These are phyloP conservation scores for Conticribra weissflogii DNA, from an alignment of 108 stramenopile species.

Conservation along the genomic window DNA sequence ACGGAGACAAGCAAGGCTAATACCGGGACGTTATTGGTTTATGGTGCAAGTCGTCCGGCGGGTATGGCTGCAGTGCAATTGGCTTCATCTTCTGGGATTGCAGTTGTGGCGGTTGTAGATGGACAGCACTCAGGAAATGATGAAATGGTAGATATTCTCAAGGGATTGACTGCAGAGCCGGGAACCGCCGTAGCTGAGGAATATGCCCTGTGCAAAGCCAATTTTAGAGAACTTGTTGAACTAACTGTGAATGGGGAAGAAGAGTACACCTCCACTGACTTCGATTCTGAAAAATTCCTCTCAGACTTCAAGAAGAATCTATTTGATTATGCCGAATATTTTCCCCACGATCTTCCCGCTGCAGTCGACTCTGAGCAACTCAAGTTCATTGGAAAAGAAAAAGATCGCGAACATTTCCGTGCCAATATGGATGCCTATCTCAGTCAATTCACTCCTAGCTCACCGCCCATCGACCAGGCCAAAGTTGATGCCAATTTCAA, in stretches of 20 bases:
- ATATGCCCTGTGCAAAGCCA: slow-evolving; percentile 78
- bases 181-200: slow-evolving; percentile 82
- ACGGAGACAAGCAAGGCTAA: slow-evolving; percentile 14
- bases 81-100: slow-evolving; percentile 58
- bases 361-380: slow-evolving; percentile 66
- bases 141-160: slow-evolving; percentile 76
- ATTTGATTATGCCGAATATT: slow-evolving; percentile 63
- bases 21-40: slow-evolving; percentile 76
- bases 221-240: slow-evolving; percentile 74
- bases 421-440: slow-evolving; percentile 82
- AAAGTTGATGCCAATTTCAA: slow-evolving; percentile 69
- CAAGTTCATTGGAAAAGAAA: slow-evolving; percentile 82
- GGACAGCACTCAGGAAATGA: slow-evolving; percentile 77
- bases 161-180: slow-evolving; percentile 75
- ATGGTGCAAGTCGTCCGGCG: slow-evolving; percentile 75
- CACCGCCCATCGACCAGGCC: slow-evolving; percentile 66
- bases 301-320: slow-evolving; percentile 80
- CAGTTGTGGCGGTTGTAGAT: slow-evolving; percentile 83
- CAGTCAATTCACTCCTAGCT: slow-evolving; percentile 71
- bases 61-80: slow-evolving; percentile 76
- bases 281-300: slow-evolving; percentile 52
- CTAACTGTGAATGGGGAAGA: slow-evolving; percentile 63
- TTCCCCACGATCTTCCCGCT: slow-evolving; percentile 75
- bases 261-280: slow-evolving; percentile 48
- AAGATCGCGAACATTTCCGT: slow-evolving; percentile 75